Percentiles rank a stretch among this genome's conserved stretches.
These are phyloP conservation scores for Capronia coronata DNA, from an alignment of 2,329 filamentous ascomycete species.

Conservation along the genomic window DNA sequence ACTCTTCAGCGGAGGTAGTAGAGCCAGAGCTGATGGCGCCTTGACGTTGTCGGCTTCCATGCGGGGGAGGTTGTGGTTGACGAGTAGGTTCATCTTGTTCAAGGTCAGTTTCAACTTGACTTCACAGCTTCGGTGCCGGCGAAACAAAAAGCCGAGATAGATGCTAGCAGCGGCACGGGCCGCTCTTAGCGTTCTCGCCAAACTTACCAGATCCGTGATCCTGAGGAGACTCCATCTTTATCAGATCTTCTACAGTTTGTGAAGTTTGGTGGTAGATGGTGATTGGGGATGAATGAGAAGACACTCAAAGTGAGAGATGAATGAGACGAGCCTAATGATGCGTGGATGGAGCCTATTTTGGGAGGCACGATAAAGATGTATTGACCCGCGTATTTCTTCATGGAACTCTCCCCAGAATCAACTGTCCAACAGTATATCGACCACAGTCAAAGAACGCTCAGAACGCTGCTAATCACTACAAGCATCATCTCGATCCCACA, in stretches of 20 bases:
- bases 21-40: background rate
- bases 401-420: background rate
- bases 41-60: background rate
- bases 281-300: background rate
- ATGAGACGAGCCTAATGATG: too few species aligned
- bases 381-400: too few species aligned
- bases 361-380: too few species aligned
- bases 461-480: constrained; percentile 1
- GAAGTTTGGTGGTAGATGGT: background rate
- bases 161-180: background rate
- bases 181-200: background rate
- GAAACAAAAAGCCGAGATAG: background rate
- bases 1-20: background rate
- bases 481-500: background rate
- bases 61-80: background rate
- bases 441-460: constrained; percentile 9
- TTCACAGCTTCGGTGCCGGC: constrained; percentile 3
- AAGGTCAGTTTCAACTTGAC: constrained; percentile 1
- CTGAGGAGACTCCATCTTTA: background rate
- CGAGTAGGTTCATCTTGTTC: background rate
- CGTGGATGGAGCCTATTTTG: too few species aligned
- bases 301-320: too few species aligned
- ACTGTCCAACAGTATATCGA: background rate
- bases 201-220: background rate
- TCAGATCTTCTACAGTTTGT: background rate